Base-by-base conservation (phyloP, 2,329 filamentous ascomycete genomes). In the Botrytis galanthina region DNA sequence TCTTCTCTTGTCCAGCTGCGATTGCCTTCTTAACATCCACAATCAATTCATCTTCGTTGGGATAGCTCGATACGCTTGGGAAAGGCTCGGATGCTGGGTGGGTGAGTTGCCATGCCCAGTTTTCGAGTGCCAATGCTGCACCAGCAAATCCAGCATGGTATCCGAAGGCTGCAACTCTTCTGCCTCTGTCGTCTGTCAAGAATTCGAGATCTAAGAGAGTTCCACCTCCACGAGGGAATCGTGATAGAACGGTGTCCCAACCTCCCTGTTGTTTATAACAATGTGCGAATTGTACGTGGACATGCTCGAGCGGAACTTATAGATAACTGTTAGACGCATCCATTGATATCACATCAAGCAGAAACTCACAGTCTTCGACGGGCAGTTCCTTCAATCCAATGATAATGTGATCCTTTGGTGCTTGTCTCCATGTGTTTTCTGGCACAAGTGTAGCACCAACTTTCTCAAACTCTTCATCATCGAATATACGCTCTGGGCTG, bases 171-270 rank as follows among this genome's bases (percentile, higher is more conserved):
- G 91, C 91, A 1, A 95, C 90, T 75, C 93, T 85, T 64, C 92
- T 86, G 54, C 92, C 92, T 44, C 84, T 86, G 76, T 91, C 88
- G 77, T 97, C 92, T 57, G 89, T 88, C 54, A 98, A 86, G 82
- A 97, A 98, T 81, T 97, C 95, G 54, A 98, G 87, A 80, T 98
- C 95, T 74, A 94, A 89, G 22, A 98, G 88, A 0, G 89, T 91
- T 77, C 93, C 93, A 72, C 90, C 89, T 73, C 93, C 94, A 37
- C 89, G 87, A 42, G 92, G 88, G 82, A 94, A 98, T 73, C 95
- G 88, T 73, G 90, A 87, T n/a, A 97, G 89, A 9, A 94, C 92
- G 60, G 88, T 87, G 73, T 93, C 89, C 93, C 93, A 97, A 42
- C 91, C 92, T 42, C 84, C 89, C 83, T 96, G 93, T 77, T 88